phyloP scores from a whole-genome alignment of 2,329 filamentous ascomycete genomes.

The Verticillium albo-atrum region DNA sequence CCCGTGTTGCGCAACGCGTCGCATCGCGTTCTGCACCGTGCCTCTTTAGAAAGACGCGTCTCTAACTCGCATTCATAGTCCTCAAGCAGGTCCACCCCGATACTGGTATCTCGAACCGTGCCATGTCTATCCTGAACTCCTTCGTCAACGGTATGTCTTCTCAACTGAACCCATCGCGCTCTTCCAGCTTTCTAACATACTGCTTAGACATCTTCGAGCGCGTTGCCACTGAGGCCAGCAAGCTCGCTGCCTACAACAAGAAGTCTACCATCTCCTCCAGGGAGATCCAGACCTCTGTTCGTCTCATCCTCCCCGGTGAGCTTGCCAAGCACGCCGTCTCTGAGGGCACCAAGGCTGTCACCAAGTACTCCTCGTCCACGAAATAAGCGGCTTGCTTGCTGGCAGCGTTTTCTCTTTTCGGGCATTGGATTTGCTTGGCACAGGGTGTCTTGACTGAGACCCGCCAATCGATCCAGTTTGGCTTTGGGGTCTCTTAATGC shows the following conservation, averaged over 20 bases:
- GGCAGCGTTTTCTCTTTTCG: slow-evolving; percentile 43
- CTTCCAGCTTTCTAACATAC: slow-evolving; percentile 15
- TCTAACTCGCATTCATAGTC: slow-evolving; percentile 54
- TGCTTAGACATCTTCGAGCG: slow-evolving; percentile 95
- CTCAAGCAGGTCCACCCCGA: slow-evolving; percentile 99
- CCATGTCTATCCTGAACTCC: slow-evolving; percentile 99
- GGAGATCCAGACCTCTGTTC: slow-evolving; percentile 97
- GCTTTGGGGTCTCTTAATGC: slow-evolving; percentile 62
- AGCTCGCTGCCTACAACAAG: slow-evolving; percentile 99
- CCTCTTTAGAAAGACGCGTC: slow-evolving; percentile 9
- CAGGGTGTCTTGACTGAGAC: slow-evolving; percentile 56
- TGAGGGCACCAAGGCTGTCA: slow-evolving; percentile 99
- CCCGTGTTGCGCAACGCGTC: neutral
- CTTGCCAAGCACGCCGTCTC: slow-evolving; percentile 99
- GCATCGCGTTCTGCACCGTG: neutral
- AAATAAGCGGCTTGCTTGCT: slow-evolving; percentile 72
- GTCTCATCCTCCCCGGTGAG: slow-evolving; percentile 96
- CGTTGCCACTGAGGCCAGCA: slow-evolving; percentile 96
- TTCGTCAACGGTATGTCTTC: slow-evolving; percentile 86
- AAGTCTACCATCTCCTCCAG: slow-evolving; percentile 99
- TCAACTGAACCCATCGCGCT: neutral
- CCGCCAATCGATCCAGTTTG: slow-evolving; percentile 37
- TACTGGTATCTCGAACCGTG: slow-evolving; percentile 99
- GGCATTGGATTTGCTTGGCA: slow-evolving; percentile 53
- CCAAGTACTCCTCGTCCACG: slow-evolving; percentile 99